A percentile compares a stretch with the other conserved stretches of the same genome.
These are phyloP conservation scores for Colletotrichum neosansevieriae DNA, from an alignment of 2,329 filamentous ascomycete species.

Conservation along the genomic window DNA sequence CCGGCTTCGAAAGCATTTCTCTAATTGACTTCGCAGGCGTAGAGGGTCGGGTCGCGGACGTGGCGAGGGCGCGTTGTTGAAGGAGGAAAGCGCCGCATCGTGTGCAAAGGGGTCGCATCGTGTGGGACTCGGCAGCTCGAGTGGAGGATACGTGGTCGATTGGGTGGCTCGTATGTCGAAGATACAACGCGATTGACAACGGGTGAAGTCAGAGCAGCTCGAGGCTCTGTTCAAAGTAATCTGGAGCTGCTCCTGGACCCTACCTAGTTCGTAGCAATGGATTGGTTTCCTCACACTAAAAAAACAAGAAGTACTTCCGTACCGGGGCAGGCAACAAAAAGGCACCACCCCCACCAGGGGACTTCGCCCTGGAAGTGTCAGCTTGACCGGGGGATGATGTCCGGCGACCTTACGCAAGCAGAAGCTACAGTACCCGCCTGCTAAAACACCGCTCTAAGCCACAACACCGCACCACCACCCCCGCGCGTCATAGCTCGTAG, in stretches of 20 bases:
- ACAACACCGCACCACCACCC: slow-evolving; percentile 12
- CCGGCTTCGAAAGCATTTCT: slow-evolving; percentile 75
- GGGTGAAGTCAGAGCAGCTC: slow-evolving; percentile 22
- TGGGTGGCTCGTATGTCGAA: background rate
- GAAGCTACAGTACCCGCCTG: slow-evolving; percentile 1
- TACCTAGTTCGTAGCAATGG: slow-evolving; percentile 10
- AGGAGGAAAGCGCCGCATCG: slow-evolving; percentile 22
- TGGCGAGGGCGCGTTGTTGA: slow-evolving; percentile 36
- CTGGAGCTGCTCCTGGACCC: slow-evolving; percentile 20
- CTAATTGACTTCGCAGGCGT: slow-evolving; percentile 41
- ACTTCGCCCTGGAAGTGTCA: too few relatives aligned
- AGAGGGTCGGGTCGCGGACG: slow-evolving; percentile 11
- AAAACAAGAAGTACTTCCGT: background rate
- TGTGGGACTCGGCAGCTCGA: background rate
- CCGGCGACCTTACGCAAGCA: background rate
- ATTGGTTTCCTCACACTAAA: too few relatives aligned
- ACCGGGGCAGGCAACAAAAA: background rate
- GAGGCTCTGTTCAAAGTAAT: slow-evolving; percentile 12
- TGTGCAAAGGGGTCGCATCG: slow-evolving; percentile 25
- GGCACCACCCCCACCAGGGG: too few relatives aligned
- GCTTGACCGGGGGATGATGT: background rate
- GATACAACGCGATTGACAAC: background rate
- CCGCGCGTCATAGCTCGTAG: slow-evolving; percentile 36
- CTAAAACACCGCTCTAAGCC: slow-evolving; percentile 26
- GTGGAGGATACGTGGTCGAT: background rate